Base-by-base conservation (phyloP, 2,329 filamentous ascomycete genomes). In the Alternaria conjuncta region DNA sequence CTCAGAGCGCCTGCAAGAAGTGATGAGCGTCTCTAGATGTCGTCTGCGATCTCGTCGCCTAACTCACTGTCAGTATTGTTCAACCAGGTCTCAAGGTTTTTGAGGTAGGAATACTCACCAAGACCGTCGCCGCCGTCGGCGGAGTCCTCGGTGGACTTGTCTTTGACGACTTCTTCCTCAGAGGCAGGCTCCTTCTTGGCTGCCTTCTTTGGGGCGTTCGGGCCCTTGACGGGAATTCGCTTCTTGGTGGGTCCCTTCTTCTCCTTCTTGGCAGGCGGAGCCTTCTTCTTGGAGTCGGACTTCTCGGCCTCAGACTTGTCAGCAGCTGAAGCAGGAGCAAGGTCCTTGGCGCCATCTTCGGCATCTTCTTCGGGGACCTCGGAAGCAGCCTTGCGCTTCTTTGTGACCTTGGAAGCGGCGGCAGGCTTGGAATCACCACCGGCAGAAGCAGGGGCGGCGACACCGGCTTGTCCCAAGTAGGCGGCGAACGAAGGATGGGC, bases 301-400 rank as follows among this genome's bases (percentile, higher is more conserved):
- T 66, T 63, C 47, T 55, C 46, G 45, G 11, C 23, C 20, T 61
- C 62, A 46, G 55, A 32, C 49, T 23, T 41, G 55, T 70, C 65
- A 56, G 66, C 49, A 3, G 47, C 45, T 1, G 60, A 60, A 26
- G 25, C 25, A 61, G 69, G 69, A 62, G 75, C 72, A 59, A 69
- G 65, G 55, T 74, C 75, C 45, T 71, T 61, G 23, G 13, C 12
- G 9, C 18, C 25, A 3, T 41, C 25, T 2, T 47, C 41, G 1
- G 18, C 15, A 15, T 41, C 15, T 5, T 60, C 50, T 8, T 61
- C 59, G 15, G 56, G 23, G 28, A 2, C 43, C 61, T 70, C 68
- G 55, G 66, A 49, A 5, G 51, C 20, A 20, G 61, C 58, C 67
- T 76, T 75, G 66, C 72, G 73, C 70, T 78, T 78, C 56, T 45